Evolutionary conservation across 108 stramenopile genomes (phyloP), one percentile per base, ranked within the genome.

Genomic region (Pseudonitzschia delicatissima): DNA sequence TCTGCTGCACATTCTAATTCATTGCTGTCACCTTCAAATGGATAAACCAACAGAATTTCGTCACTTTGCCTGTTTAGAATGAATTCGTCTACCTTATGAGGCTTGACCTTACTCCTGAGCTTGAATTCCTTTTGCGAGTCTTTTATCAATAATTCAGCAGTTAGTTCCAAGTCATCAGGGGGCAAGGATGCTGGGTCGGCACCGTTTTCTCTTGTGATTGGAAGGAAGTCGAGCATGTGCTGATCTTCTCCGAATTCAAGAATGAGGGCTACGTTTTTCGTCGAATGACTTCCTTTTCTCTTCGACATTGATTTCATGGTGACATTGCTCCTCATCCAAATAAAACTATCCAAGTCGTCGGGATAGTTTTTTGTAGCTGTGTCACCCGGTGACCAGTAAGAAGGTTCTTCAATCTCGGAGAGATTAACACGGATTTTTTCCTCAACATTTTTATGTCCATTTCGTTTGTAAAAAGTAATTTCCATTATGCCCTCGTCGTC

Each of bases 31-130:
- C 57, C 73, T 52, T 51, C 71, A 71, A 90, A 93, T n/a, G 92
- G 92, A 78, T 81, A 93, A 0, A 90, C 82, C 5, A 86, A 58
- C 21, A 88, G 42, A 13, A 77, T 71, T 36, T 85, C 72, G 29
- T 83, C 76, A 13, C 64, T 57, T 45, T 44, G 23, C 42, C 47
- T 28, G 57, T 28, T 18, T 21, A 28, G 9, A 36, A 58, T 40
- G 28, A 27, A 45, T 37, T 20, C 3, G 12, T 64, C 53, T 12
- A n/a, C 31, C 27, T 55, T 55, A 2, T 52, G 52, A 0, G 52
- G 35, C 9, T 32, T 17, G 11, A 13, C 28, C 3, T 15, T n/a
- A n/a, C 20, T 44, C n/a, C 34, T 66, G 12, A 34, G 50, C 13
- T 59, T 60, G 45, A 49, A 32, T 33, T 48, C 2, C 7, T 25